Percentiles rank a stretch among this genome's conserved stretches.
Conservation (phyloP, 257 asterid species). For the Petunia secreta region DNA sequence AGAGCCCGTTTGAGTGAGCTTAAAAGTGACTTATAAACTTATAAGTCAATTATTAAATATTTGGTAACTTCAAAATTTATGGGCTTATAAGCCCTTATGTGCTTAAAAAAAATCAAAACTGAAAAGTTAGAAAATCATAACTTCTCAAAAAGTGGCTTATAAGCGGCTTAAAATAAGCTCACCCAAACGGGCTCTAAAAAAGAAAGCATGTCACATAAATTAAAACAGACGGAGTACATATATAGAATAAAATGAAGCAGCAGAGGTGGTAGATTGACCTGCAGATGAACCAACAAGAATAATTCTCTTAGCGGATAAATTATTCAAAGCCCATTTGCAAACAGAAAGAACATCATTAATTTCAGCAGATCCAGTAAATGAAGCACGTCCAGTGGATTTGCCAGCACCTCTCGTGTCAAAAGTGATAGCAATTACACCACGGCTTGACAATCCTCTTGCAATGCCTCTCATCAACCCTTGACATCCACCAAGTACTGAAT, state of each 20-base stretch:
- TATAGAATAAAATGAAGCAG: neutral
- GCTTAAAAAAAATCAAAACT: too few relatives aligned
- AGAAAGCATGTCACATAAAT: too few relatives aligned
- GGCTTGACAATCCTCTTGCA: conserved; percentile 62
- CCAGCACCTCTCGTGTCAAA: conserved; percentile 85
- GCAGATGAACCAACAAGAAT: conserved; percentile 85
- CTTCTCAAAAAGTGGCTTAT: too few relatives aligned
- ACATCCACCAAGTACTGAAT: conserved; percentile 75
- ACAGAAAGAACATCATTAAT: conserved; percentile 74
- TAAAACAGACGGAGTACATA: too few relatives aligned
- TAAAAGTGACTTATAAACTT: too few relatives aligned
- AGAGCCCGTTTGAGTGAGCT: too few relatives aligned
- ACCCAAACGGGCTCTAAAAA: too few relatives aligned
- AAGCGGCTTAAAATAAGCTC: too few relatives aligned
- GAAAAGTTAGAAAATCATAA: too few relatives aligned
- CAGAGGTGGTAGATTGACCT: conserved; percentile 37
- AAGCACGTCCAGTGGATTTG: conserved; percentile 81
- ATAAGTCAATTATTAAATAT: too few relatives aligned
- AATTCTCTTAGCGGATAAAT: conserved; percentile 59
- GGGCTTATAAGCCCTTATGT: too few relatives aligned
- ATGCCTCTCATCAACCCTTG: conserved; percentile 83
- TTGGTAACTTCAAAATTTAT: too few relatives aligned
- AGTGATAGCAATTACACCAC: conserved; percentile 66
- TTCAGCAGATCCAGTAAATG: conserved; percentile 75
- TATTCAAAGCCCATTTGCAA: conserved; percentile 65